These are phyloP conservation scores for Ophiobolus disseminans DNA, from an alignment of 2,329 filamentous ascomycete species.

Conservation along the genomic window DNA sequence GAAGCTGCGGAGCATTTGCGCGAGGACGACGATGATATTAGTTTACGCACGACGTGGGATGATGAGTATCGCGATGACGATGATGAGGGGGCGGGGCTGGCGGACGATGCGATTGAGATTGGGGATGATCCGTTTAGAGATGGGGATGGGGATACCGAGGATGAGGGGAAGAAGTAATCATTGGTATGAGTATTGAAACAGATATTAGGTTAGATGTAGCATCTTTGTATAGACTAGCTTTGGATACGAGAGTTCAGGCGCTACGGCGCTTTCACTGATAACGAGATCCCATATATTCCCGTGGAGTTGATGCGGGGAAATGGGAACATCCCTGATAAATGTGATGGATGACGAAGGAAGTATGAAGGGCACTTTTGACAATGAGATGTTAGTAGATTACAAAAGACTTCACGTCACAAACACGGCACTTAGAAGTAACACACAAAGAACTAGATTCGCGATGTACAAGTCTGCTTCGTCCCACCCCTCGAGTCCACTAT, in stretches of 20 bases:
- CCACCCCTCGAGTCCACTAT: slow-evolving; percentile 23
- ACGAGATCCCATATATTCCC: too few relatives aligned
- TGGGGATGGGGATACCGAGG: slow-evolving; percentile 46
- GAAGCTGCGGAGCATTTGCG: slow-evolving; percentile 49
- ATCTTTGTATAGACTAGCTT: slow-evolving; percentile 5
- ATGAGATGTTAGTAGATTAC: not conserved
- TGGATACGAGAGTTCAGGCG: too few relatives aligned
- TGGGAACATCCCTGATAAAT: too few relatives aligned
- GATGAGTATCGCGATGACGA: slow-evolving; percentile 54
- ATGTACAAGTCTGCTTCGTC: slow-evolving; percentile 32
- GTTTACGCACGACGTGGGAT: slow-evolving; percentile 58
- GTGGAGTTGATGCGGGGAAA: too few relatives aligned
- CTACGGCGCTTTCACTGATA: too few relatives aligned
- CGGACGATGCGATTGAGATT: slow-evolving; percentile 50
- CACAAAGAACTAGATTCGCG: slow-evolving; percentile 31
- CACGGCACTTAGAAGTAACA: slow-evolving; percentile 7
- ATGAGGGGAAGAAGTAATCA: slow-evolving; percentile 6
- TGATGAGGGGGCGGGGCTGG: slow-evolving; percentile 47
- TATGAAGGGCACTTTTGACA: too few relatives aligned
- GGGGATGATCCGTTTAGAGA: slow-evolving; percentile 54
- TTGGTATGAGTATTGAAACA: not conserved
- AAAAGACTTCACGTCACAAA: not conserved
- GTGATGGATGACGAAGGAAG: too few relatives aligned
- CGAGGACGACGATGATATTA: slow-evolving; percentile 61
- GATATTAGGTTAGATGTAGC: not conserved